phyloP scores from a whole-genome alignment of 2,329 filamentous ascomycete genomes.

The Colletotrichum sojae region DNA sequence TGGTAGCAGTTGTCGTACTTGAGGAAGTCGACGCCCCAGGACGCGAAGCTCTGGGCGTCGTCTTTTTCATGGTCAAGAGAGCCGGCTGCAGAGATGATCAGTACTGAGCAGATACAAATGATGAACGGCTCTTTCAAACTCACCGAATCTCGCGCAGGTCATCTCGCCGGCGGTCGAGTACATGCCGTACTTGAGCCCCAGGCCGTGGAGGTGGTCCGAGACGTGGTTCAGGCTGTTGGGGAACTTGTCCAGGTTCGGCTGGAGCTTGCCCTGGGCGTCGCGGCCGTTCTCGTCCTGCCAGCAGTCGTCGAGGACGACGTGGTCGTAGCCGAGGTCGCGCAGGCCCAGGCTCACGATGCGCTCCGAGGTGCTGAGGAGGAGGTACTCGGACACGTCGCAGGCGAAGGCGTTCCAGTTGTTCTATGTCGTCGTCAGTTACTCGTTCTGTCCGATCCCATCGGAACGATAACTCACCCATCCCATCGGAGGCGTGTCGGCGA shows the following conservation, averaged over 20 bases:
- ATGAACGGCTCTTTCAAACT: background rate
- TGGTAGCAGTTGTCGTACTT: slow-evolving; percentile 67
- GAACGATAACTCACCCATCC: slow-evolving; percentile 45
- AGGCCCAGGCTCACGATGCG: slow-evolving; percentile 46
- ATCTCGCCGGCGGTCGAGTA: slow-evolving; percentile 59
- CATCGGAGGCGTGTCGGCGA: slow-evolving; percentile 43
- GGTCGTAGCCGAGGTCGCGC: slow-evolving; percentile 47
- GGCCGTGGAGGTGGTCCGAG: slow-evolving; percentile 51
- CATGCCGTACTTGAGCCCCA: slow-evolving; percentile 56
- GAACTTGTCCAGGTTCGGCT: slow-evolving; percentile 52
- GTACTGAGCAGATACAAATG: too few relatives aligned
- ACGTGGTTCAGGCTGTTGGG: slow-evolving; percentile 54
- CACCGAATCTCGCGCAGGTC: slow-evolving; percentile 63
- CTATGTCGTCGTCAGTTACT: background rate
- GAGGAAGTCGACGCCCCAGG: slow-evolving; percentile 67
- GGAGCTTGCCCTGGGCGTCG: slow-evolving; percentile 45
- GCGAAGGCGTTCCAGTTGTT: slow-evolving; percentile 40
- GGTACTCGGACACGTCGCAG: slow-evolving; percentile 40
- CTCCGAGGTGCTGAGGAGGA: slow-evolving; percentile 43
- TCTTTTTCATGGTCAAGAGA: slow-evolving; percentile 65
- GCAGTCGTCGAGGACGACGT: slow-evolving; percentile 53
- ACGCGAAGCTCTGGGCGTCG: slow-evolving; percentile 67
- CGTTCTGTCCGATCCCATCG: slow-evolving; percentile 42
- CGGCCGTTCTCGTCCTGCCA: slow-evolving; percentile 50
- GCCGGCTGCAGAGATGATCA: too few relatives aligned